Percentiles rank a stretch among this genome's conserved stretches.
phyloP scores from a whole-genome alignment of 768 basidiomycete genomes.

The Cystoderma amianthinum region DNA sequence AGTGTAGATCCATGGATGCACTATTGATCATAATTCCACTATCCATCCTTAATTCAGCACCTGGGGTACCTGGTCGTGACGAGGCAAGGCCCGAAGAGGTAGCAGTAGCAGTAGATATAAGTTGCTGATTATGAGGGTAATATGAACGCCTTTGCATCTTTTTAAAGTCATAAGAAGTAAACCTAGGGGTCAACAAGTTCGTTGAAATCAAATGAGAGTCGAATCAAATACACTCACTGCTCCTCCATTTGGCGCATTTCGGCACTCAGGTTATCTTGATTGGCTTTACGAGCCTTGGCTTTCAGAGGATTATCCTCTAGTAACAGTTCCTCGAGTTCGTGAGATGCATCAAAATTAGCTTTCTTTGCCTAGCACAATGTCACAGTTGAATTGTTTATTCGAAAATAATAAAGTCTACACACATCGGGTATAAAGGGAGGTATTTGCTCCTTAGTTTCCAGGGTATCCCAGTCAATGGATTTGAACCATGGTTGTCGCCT shows the following conservation, averaged over 20 bases:
- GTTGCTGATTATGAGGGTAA: slow-evolving; percentile 78
- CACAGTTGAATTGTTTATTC: slow-evolving; percentile 7
- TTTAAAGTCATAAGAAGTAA: slow-evolving; percentile 88
- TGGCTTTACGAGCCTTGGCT: slow-evolving; percentile 86
- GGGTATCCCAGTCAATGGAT: slow-evolving; percentile 81
- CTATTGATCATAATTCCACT: slow-evolving; percentile 31
- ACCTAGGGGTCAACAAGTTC: slow-evolving; percentile 37
- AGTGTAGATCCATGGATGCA: slow-evolving; percentile 33
- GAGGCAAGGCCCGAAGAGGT: slow-evolving; percentile 65
- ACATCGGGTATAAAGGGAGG: slow-evolving; percentile 92
- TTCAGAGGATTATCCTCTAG: slow-evolving; percentile 97
- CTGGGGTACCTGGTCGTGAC: slow-evolving; percentile 71
- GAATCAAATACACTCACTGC: slow-evolving; percentile 52
- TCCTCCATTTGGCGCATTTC: slow-evolving; percentile 99
- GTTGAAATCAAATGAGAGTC: slow-evolving; percentile 3
- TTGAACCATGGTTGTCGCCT: slow-evolving; percentile 83
- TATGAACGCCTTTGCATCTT: slow-evolving; percentile 89
- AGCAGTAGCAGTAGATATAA: slow-evolving; percentile 65
- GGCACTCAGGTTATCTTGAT: slow-evolving; percentile 79
- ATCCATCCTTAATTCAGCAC: slow-evolving; percentile 40
- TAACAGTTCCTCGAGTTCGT: slow-evolving; percentile 92
- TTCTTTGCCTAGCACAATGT: slow-evolving; percentile 79
- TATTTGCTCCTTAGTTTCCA: slow-evolving; percentile 67
- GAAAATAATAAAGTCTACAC: slow-evolving; percentile 17
- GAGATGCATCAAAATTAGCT: slow-evolving; percentile 98